These are phyloP conservation scores for Fusarium lyarnte DNA, from an alignment of 2,329 filamentous ascomycete species.

Conservation along the genomic window DNA sequence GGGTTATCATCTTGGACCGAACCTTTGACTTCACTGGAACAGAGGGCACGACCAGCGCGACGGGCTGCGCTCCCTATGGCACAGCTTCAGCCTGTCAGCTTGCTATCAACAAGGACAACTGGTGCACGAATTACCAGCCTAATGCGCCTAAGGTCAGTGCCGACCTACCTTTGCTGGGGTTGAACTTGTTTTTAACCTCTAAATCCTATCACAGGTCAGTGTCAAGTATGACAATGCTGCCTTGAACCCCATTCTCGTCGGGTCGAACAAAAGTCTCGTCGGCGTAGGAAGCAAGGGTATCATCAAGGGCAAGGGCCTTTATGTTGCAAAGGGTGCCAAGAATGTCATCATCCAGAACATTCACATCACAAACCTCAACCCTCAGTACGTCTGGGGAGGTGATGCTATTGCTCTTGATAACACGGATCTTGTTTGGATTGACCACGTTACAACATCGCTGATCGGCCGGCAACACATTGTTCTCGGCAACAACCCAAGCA, in stretches of 20 bases:
- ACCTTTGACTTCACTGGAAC: constrained; percentile 64
- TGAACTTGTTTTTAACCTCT: background rate
- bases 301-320: constrained; percentile 64
- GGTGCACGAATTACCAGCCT: constrained; percentile 67
- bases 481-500: background rate
- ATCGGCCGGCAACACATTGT: constrained; percentile 4
- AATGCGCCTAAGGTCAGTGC: constrained; percentile 58
- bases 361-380: constrained; percentile 64
- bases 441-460: background rate
- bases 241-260: constrained; percentile 59
- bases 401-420: constrained; percentile 62
- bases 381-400: constrained; percentile 68
- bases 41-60: constrained; percentile 62
- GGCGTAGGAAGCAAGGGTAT: constrained; percentile 62
- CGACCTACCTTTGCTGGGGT: background rate
- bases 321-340: constrained; percentile 35
- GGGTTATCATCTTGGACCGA: constrained; percentile 67
- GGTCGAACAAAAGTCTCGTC: constrained; percentile 67
- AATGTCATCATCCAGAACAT: constrained; percentile 72
- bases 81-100: constrained; percentile 63
- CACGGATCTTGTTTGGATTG: constrained; percentile 7
- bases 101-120: constrained; percentile 68
- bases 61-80: constrained; percentile 69
- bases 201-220: constrained; percentile 39
- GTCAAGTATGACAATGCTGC: constrained; percentile 63